Evolutionary conservation across 495 filamentous ascomycete genomes (phyloP), one percentile per base, ranked within the genome.

Genomic region (Tuber calosporum): DNA sequence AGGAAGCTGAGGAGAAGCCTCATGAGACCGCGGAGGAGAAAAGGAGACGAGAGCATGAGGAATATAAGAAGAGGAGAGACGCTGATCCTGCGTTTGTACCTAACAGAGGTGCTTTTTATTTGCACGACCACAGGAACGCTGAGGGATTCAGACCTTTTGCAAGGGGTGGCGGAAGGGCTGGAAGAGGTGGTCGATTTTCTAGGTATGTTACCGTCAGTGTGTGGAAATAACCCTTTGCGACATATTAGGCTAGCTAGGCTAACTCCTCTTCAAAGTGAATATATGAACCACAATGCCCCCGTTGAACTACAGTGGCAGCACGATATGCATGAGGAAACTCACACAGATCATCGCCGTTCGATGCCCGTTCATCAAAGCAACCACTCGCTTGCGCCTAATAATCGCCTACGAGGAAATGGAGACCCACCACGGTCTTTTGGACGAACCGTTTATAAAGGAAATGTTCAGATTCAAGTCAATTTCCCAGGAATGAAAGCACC

Each of bases 31-130:
- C 87, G 48, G 86, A 87, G 71, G 91, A 95, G 67, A 86, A 86
- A 72, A 89, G 90, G 83, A 89, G 92, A 70, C 89, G 90, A 70
- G 94, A 97, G 77, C 91, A 96, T 79, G 94, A 97, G 66, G 93
- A 97, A 79, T 93, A 94, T 82, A 88, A 89, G 82, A 92, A 92
- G 84, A 90, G 91, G 82, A 87, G 92, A 75, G 93, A 94, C 80
- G 89, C 91, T 74, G 93, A 97, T 84, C 95, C 95, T 66, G 89
- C 94, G 41, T 96, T 97, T 82, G 93, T 98, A 43, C 95, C 95
- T 70, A 98, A 96, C 79, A 87, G 96, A 69, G 95, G 95, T 37
- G 90, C 89, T 70, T 99, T 99, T 85, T 99, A 97, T 85, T 89
- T 98, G 85, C 95, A 99, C 83, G 95, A 99, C 82, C 93, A 96